These are phyloP conservation scores for Inga leiocalycina DNA, from an alignment of 306 rosid species.

Conservation along the genomic window DNA sequence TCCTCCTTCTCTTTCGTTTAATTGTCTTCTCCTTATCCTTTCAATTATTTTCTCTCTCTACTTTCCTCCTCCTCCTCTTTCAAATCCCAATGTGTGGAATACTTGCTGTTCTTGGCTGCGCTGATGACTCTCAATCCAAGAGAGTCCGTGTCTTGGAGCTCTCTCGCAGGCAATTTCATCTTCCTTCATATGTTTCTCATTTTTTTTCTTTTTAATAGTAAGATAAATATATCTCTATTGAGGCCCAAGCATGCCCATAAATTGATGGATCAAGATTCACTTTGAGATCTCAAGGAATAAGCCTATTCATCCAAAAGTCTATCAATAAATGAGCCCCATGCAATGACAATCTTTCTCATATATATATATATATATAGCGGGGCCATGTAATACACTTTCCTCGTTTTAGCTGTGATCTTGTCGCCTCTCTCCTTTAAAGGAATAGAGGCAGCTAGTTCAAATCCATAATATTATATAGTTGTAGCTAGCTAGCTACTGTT, in stretches of 20 bases:
- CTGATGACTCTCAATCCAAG: constrained; percentile 80
- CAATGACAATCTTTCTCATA: too few species aligned
- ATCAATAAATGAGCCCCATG: too few species aligned
- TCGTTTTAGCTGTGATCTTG: neutral
- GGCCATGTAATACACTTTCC: constrained; percentile 4
- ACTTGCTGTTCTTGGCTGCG: constrained; percentile 92
- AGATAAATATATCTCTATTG: too few species aligned
- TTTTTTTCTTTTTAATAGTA: neutral
- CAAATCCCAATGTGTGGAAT: constrained; percentile 80
- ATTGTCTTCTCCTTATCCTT: neutral
- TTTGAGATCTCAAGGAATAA: too few species aligned
- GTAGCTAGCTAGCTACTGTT: neutral
- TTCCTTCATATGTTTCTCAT: neutral
- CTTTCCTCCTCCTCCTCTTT: too few species aligned
- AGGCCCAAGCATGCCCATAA: neutral
- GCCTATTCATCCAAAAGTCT: too few species aligned
- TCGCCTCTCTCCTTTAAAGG: neutral
- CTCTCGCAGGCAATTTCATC: constrained; percentile 48
- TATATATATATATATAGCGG: too few species aligned
- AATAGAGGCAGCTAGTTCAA: neutral
- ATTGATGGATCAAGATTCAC: neutral
- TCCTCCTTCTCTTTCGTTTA: neutral
- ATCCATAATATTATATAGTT: neutral
- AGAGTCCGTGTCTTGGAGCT: constrained; percentile 86
- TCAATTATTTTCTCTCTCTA: neutral